Evolutionary conservation across 257 asterid species (phyloP).

Genomic region (Solanum rostratum): DNA sequence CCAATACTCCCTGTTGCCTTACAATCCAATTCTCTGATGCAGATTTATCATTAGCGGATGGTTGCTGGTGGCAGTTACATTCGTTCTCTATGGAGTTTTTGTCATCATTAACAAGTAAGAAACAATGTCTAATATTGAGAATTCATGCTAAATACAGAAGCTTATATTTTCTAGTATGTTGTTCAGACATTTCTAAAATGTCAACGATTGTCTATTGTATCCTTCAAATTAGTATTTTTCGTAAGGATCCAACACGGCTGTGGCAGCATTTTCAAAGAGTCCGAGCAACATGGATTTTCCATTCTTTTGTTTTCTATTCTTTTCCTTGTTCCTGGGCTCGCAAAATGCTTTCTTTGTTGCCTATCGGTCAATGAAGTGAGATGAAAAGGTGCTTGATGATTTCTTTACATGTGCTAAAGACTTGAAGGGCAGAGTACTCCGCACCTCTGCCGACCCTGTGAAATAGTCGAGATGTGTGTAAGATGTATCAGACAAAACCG

Average conservation of each 20-base stretch:
- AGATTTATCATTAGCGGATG: conserved; percentile 92
- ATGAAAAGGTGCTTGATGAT: not conserved
- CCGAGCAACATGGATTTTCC: not conserved
- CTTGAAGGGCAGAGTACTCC: not conserved
- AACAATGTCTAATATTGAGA: not conserved
- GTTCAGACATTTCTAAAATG: not conserved
- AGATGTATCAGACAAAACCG: not conserved
- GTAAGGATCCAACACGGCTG: not conserved
- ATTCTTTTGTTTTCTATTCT: not conserved
- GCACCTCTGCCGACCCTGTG: not conserved
- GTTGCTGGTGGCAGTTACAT: conserved; percentile 78
- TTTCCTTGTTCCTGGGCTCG: not conserved
- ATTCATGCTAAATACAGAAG: not conserved
- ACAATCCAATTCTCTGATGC: conserved; percentile 13
- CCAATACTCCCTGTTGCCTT: not conserved
- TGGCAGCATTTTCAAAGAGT: not conserved
- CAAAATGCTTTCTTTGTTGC: not conserved
- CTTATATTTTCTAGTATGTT: not conserved
- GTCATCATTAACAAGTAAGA: conserved; percentile 74
- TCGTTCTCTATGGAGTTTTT: conserved; percentile 79
- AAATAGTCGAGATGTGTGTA: not conserved
- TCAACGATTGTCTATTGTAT: not conserved
- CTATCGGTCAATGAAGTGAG: not conserved
- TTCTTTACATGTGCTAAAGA: not conserved
- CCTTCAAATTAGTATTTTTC: not conserved